Conservation (phyloP, 1,139 yeast species). For the Saccharomycopsis phalli region DNA sequence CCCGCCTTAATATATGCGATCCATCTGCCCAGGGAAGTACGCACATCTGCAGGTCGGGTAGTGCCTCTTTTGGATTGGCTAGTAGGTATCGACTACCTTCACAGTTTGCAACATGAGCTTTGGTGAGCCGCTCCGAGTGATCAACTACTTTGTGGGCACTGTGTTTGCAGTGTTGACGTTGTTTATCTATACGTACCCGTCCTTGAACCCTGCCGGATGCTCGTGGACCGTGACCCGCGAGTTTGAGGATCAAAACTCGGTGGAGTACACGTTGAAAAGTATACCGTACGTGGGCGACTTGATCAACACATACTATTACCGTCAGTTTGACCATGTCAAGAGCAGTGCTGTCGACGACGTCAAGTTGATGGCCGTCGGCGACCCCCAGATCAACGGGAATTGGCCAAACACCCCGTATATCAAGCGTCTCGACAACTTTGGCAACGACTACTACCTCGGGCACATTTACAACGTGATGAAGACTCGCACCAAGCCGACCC, state of each 20-base stretch:
- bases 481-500: constrained; percentile 56
- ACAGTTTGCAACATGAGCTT: background rate
- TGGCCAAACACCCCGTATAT: constrained; percentile 66
- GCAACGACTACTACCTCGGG: constrained; percentile 82
- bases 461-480: constrained; percentile 68
- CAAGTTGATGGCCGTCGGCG: constrained; percentile 76
- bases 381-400: constrained; percentile 91
- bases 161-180: constrained; percentile 41
- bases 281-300: constrained; percentile 33
- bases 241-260: constrained; percentile 14
- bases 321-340: constrained; percentile 21
- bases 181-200: constrained; percentile 70
- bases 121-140: background rate
- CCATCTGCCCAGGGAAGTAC: no score
- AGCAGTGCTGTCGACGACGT: constrained; percentile 36
- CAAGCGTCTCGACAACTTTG: constrained; percentile 71
- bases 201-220: constrained; percentile 43
- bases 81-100: background rate
- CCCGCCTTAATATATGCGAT: no score
- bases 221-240: constrained; percentile 38
- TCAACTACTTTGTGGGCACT: constrained; percentile 26
- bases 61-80: background rate
- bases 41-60: constrained; percentile 6
- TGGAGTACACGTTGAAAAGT: background rate
- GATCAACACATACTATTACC: constrained; percentile 24